Base-by-base conservation (phyloP, 2,329 filamentous ascomycete genomes). In the Apiospora pterosperma region DNA sequence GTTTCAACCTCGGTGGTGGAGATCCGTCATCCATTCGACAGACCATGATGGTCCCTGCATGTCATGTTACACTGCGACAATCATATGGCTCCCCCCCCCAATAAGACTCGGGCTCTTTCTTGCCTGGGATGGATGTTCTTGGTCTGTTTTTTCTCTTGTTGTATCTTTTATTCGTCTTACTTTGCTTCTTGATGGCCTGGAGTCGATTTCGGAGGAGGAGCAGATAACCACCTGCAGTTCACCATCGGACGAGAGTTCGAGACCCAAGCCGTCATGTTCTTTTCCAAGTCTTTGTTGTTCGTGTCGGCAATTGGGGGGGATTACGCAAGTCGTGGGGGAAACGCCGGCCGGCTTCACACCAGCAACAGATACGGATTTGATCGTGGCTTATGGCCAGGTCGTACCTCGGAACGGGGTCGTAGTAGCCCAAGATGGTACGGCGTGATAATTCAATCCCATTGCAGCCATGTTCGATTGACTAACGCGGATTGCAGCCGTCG, bases 271-370 rank as follows among this genome's bases (percentile, higher is more conserved):
- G 48, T 34, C 48, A 55, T 55, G 48, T 55, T 55, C 48, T 34
- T 55, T 34, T 55, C 48, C 6, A 55, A 55, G n/a, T 55, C 28
- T n/a, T 34, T 55, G 8, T 34, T 55, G 8, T 55, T 55, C 48
- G 48, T 31, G 28, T 34, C 48, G 48, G 48, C 48, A n/a, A 55
- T 55, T 34, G 48, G 48, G 23, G 21, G 16, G 23, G 36, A n/a
- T 41, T 31, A 36, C 59, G 59, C 59, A 36, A 41, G 60, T 62
- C 38, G 60, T 34, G 10, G 60, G 39, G 23, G 25, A 74, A 62
- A 74, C 72, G 5, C 72, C 72, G 0, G 58, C 42, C 7, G 72
- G 72, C n/a, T 74, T 74, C 62, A 68, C 65, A 0, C 73, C 73
- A 8, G 67, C 59, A 5, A 70, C 73, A 7, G 67, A 70, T 23